phyloP scores from a whole-genome alignment of 1,284 basidiomycete genomes.

The Fomitiporia mediterranea region DNA sequence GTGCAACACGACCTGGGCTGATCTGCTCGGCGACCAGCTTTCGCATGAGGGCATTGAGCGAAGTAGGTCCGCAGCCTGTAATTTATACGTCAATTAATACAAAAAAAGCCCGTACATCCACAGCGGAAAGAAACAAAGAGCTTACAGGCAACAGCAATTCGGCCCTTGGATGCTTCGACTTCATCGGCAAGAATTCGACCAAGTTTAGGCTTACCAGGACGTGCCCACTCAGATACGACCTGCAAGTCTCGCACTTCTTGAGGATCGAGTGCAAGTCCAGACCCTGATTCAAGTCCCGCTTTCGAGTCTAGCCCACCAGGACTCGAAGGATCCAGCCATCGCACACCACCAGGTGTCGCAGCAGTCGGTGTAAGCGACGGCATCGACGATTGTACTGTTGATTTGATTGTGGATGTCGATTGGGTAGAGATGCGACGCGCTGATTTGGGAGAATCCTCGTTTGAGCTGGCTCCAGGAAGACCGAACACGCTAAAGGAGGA shows the following conservation, averaged over 20 bases:
- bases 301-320: neutral
- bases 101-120: neutral
- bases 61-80: slow-evolving; percentile 70
- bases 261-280: slow-evolving; percentile 41
- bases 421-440: neutral
- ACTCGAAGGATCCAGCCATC: slow-evolving; percentile 9
- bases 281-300: slow-evolving; percentile 21
- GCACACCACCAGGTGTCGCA: slow-evolving; percentile 23
- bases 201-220: slow-evolving; percentile 72
- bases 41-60: slow-evolving; percentile 67
- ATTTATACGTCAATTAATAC: slow-evolving; percentile 1
- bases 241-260: slow-evolving; percentile 66
- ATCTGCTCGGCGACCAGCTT: slow-evolving; percentile 65
- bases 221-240: slow-evolving; percentile 63
- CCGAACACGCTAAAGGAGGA: neutral
- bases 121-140: neutral
- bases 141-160: slow-evolving; percentile 67
- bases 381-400: neutral
- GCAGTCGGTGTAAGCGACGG: slow-evolving; percentile 25
- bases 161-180: slow-evolving; percentile 50
- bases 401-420: neutral
- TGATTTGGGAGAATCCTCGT: neutral
- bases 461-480: neutral
- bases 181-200: slow-evolving; percentile 65
- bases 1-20: slow-evolving; percentile 47